A percentile compares a stretch with the other conserved stretches of the same genome.
These are phyloP conservation scores for Pseudisothecium myosuroides DNA, from an alignment of 225 moss, liverwort and hornwort species.

Conservation along the genomic window DNA sequence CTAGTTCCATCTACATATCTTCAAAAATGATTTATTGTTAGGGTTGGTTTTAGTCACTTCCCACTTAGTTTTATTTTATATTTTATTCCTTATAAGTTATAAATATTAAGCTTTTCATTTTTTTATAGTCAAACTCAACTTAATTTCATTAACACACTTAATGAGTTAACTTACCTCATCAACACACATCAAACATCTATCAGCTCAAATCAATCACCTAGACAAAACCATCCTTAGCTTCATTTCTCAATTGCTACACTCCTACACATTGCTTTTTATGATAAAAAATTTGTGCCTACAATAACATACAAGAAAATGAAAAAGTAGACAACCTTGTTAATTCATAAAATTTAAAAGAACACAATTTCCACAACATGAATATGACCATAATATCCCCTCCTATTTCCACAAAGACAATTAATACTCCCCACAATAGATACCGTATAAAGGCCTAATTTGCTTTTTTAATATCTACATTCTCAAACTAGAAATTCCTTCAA, in stretches of 20 bases:
- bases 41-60: rapidly evolving
- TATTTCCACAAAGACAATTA: background rate
- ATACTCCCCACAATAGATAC: rapidly evolving
- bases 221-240: background rate
- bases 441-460: background rate
- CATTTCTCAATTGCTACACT: background rate
- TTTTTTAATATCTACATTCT: rapidly evolving
- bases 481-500: rapidly evolving
- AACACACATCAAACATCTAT: background rate
- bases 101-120: background rate
- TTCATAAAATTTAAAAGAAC: background rate
- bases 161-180: too few species aligned
- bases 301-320: rapidly evolving
- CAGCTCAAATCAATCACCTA: background rate
- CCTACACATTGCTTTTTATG: rapidly evolving
- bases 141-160: too few species aligned
- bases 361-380: background rate
- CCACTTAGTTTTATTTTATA: background rate
- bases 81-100: background rate
- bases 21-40: background rate
- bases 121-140: rapidly evolving
- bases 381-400: background rate
- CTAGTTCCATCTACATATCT: background rate
- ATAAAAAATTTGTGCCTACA: background rate
- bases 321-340: background rate